Percentiles rank a stretch among this genome's conserved stretches.
Conservation (phyloP, 129 eudicot species). For the Rutidosis leptorrhynchoides region DNA sequence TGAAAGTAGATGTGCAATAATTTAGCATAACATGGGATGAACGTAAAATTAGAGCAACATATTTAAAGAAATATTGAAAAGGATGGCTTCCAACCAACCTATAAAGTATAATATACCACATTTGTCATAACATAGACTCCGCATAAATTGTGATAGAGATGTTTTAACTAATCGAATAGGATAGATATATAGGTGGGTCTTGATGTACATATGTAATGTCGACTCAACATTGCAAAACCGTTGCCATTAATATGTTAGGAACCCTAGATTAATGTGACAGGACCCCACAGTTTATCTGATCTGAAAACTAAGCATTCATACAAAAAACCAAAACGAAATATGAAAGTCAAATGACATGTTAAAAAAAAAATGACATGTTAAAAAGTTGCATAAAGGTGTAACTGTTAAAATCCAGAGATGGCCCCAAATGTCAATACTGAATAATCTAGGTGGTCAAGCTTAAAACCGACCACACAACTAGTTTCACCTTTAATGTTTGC, state of each 20-base stretch:
- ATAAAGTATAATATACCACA: constrained; percentile 12
- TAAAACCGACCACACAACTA: constrained; percentile 27
- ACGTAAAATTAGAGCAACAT: constrained; percentile 27
- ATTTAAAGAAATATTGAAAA: constrained; percentile 30
- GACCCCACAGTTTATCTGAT: background rate
- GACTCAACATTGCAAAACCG: background rate
- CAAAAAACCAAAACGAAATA: background rate
- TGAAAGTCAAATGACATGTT: background rate
- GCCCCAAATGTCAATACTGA: constrained; percentile 37
- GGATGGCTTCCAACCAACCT: constrained; percentile 35
- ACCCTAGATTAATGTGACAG: background rate
- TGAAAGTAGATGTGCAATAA: constrained; percentile 40
- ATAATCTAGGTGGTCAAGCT: constrained; percentile 29
- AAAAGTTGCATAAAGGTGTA: background rate
- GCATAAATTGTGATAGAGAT: constrained; percentile 23
- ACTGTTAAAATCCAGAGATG: constrained; percentile 35
- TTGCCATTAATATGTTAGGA: background rate
- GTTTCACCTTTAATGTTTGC: constrained; percentile 34
- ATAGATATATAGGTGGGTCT: background rate
- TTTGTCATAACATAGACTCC: constrained; percentile 17
- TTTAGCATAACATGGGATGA: constrained; percentile 39
- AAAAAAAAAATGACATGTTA: background rate
- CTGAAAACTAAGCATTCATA: background rate
- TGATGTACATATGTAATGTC: background rate
- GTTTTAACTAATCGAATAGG: constrained; percentile 28